Evolutionary conservation across 2,329 filamentous ascomycete genomes (phyloP).

Genomic region (Dothistroma pini): DNA sequence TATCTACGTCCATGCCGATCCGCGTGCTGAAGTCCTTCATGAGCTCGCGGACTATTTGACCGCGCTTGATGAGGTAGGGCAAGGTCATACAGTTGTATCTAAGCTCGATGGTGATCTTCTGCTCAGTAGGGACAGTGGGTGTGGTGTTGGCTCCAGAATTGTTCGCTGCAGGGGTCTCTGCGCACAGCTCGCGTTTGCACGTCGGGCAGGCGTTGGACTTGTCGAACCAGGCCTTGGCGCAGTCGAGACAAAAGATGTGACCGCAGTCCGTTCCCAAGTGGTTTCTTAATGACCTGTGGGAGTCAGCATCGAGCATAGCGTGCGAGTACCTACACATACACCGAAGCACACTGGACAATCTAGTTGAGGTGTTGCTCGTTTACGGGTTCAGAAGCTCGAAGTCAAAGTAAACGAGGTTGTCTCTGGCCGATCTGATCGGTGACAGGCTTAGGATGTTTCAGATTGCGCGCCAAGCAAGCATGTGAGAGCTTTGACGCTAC

Average conservation of each 20-base stretch:
- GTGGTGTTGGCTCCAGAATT: not conserved
- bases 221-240: not conserved
- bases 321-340: not conserved
- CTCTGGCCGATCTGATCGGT: too few species aligned
- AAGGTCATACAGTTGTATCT: too few species aligned
- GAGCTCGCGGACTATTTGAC: too few species aligned
- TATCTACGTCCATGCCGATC: too few species aligned
- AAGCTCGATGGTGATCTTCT: too few species aligned
- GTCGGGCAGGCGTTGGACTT: not conserved
- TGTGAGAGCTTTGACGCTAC: not conserved
- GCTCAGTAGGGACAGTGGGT: too few species aligned
- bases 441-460: not conserved
- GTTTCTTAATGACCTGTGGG: not conserved
- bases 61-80: too few species aligned
- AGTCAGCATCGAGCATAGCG: not conserved
- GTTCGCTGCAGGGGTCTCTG: not conserved
- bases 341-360: not conserved
- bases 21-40: too few species aligned
- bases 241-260: not conserved
- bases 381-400: not conserved
- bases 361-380: too few species aligned
- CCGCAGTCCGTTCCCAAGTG: not conserved
- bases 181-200: not conserved
- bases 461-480: not conserved
- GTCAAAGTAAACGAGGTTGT: not conserved